Evolutionary conservation across 2,329 filamentous ascomycete species (phyloP).

Genomic region (Ophiostoma angusticollis): DNA sequence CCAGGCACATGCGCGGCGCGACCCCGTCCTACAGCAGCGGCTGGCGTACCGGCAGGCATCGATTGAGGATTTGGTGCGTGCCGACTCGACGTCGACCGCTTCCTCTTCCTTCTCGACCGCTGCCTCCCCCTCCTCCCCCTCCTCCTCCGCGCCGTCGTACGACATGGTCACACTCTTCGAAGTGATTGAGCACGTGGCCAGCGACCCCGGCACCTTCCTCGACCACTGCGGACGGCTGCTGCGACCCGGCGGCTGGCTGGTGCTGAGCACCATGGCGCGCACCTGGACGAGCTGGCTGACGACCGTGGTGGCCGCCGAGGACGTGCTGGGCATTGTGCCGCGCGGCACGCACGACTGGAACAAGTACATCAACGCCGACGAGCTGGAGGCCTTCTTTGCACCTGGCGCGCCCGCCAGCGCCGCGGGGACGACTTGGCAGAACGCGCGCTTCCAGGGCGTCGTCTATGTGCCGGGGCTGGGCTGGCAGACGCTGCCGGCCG

Average conservation of each 20-base stretch:
- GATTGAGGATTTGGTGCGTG: slow-evolving; percentile 51
- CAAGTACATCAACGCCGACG: slow-evolving; percentile 84
- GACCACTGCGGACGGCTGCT: slow-evolving; percentile 60
- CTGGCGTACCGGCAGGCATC: slow-evolving; percentile 64
- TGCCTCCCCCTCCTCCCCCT: no score
- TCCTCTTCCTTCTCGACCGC: no score
- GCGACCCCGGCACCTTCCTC: slow-evolving; percentile 58
- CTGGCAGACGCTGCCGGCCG: slow-evolving; percentile 71
- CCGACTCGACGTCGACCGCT: background rate
- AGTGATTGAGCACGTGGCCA: slow-evolving; percentile 81
- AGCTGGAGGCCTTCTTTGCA: slow-evolving; percentile 49
- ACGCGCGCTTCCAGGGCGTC: slow-evolving; percentile 58
- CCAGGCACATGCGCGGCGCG: slow-evolving; percentile 59
- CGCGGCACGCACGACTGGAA: slow-evolving; percentile 90
- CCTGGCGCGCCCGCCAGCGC: slow-evolving; percentile 1
- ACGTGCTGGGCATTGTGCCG: slow-evolving; percentile 75
- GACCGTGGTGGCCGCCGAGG: slow-evolving; percentile 85
- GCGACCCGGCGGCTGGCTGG: slow-evolving; percentile 81
- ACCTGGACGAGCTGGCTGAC: slow-evolving; percentile 83
- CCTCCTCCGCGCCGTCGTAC: no score
- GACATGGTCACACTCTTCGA: slow-evolving; percentile 86
- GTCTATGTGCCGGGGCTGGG: slow-evolving; percentile 83
- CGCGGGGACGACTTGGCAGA: slow-evolving; percentile 39
- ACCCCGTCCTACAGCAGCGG: slow-evolving; percentile 45
- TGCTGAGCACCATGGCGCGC: slow-evolving; percentile 83